Conservation (phyloP, 805 yeast genomes). For the Cyberlindnera bimundalis region DNA sequence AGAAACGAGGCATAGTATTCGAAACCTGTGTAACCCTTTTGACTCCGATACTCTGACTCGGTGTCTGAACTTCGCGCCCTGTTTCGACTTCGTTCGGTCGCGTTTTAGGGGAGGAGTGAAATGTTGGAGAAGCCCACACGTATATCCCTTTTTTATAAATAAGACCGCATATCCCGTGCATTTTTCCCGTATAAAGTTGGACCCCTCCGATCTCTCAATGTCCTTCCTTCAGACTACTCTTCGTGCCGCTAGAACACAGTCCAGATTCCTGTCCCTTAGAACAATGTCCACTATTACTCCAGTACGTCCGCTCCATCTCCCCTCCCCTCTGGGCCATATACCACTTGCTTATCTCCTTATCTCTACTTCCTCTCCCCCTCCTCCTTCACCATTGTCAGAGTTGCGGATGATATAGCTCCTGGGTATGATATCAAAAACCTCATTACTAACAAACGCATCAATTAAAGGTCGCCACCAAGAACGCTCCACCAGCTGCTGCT, state of each 20-base stretch:
- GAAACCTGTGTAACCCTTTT: no score
- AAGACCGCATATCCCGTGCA: background rate
- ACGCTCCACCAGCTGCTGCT: conserved; percentile 96
- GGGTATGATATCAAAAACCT: no score
- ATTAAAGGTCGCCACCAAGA: conserved; percentile 56
- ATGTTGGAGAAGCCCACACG: background rate
- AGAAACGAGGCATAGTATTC: no score
- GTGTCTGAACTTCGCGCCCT: background rate
- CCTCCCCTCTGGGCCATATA: no score
- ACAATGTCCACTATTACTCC: conserved; percentile 35
- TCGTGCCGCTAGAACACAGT: conserved; percentile 23
- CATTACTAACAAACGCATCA: conserved; percentile 13
- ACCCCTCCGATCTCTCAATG: conserved; percentile 12
- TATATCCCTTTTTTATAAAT: background rate
- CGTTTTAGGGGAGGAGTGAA: no score
- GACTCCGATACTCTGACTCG: conserved; percentile 3
- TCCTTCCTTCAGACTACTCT: conserved; percentile 25
- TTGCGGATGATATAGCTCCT: no score
- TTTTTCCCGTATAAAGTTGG: background rate
- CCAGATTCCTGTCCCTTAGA: conserved; percentile 23
- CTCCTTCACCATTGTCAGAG: no score
- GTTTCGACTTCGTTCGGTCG: background rate
- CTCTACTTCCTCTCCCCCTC: no score
- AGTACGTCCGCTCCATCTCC: conserved; percentile 23
- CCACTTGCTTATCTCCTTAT: conserved; percentile 11